phyloP scores from a whole-genome alignment of 2,329 filamentous ascomycete species.

The Zymoseptoria pseudotritici region DNA sequence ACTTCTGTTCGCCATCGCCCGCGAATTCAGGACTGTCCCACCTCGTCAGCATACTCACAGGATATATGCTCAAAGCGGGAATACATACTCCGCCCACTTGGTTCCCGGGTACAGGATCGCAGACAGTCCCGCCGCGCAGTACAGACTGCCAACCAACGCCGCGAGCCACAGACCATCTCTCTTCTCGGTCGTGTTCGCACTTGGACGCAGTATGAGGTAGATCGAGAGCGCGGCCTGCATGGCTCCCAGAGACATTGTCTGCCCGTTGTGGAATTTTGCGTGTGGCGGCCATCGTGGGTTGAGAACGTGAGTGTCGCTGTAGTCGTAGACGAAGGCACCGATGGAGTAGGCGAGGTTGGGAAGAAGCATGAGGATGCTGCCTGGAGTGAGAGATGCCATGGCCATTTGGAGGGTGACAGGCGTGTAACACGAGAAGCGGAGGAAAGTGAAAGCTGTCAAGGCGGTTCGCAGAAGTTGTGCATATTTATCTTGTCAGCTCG shows the following conservation, averaged over 20 bases:
- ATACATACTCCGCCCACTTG: slow-evolving; percentile 32
- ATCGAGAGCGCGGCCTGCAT: slow-evolving; percentile 33
- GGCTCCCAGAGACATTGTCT: slow-evolving; percentile 44
- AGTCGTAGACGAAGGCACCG: slow-evolving; percentile 29
- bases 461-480: not conserved
- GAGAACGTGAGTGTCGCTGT: slow-evolving; percentile 39
- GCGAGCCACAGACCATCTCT: slow-evolving; percentile 26
- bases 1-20: slow-evolving; percentile 31
- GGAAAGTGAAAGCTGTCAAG: not conserved
- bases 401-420: not conserved
- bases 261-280: slow-evolving; percentile 47
- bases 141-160: slow-evolving; percentile 36
- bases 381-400: slow-evolving; percentile 15
- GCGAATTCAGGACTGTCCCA: slow-evolving; percentile 42
- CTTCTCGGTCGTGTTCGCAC: slow-evolving; percentile 1
- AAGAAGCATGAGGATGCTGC: slow-evolving; percentile 26
- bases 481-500: not conserved
- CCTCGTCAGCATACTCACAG: no score
- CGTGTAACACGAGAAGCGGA: not conserved
- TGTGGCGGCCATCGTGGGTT: slow-evolving; percentile 46
- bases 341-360: slow-evolving; percentile 27
- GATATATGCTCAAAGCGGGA: no score
- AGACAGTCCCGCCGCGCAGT: slow-evolving; percentile 38
- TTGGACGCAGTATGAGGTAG: slow-evolving; percentile 31
- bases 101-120: slow-evolving; percentile 43